Conservation (phyloP, 768 basidiomycete genomes). For the Crepidotus variabilis region DNA sequence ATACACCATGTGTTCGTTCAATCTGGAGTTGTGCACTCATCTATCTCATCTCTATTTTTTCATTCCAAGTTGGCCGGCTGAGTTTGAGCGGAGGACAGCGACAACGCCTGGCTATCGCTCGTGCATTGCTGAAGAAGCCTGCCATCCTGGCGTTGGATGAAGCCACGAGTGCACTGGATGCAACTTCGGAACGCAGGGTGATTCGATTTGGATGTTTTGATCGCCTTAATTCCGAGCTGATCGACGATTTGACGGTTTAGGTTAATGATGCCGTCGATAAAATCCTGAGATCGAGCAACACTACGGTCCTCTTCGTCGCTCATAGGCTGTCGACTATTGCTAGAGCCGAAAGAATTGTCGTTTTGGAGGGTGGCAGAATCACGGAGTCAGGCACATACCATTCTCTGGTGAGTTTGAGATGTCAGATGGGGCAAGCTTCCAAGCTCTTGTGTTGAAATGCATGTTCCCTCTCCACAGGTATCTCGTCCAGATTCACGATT, state of each 20-base stretch:
- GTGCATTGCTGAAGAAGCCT: constrained; percentile 87
- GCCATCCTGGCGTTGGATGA: constrained; percentile 87
- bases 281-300: constrained; percentile 73
- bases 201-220: constrained; percentile 13
- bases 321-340: constrained; percentile 90
- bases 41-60: neutral
- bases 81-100: constrained; percentile 78
- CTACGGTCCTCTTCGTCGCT: constrained; percentile 87
- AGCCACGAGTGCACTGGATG: constrained; percentile 86
- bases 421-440: neutral
- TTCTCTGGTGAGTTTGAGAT: constrained; percentile 50
- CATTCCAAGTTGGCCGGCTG: constrained; percentile 53
- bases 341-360: constrained; percentile 84
- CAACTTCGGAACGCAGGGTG: constrained; percentile 81
- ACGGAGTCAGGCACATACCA: constrained; percentile 81
- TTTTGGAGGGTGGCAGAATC: constrained; percentile 82
- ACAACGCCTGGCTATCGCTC: constrained; percentile 77
- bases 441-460: neutral
- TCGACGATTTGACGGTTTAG: constrained; percentile 23
- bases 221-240: neutral
- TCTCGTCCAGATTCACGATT: constrained; percentile 72
- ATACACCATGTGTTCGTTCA: constrained; percentile 18
- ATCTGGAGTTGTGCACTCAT: too few relatives aligned
- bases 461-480: constrained; percentile 42
- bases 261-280: constrained; percentile 91